Evolutionary conservation across 2,329 filamentous ascomycete species (phyloP), one percentile per base, ranked within the genome.

Genomic region (Hysterium pulicare): DNA sequence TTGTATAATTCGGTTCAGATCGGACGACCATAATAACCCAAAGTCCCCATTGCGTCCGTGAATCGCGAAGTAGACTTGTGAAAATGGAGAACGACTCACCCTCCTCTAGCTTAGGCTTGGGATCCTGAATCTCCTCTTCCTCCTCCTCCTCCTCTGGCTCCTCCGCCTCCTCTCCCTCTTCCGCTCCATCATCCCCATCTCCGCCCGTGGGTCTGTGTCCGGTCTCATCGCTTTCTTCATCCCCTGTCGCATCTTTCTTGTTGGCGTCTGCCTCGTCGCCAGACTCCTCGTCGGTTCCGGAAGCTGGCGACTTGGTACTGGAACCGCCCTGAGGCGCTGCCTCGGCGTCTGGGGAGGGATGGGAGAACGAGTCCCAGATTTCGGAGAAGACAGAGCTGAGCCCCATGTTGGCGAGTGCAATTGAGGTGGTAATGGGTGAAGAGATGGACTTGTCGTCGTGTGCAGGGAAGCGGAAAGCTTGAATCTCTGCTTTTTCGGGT

Each of bases 71-170:
- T 34, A 28, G 13, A 28, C 24, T 7, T 28, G 13, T 28, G 24
- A 38, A 38, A 33, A 40, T 17, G 28, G 42, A 45, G 21, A 38
- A 30, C 26, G 40, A 83, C 88, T 78, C 72, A 97, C 93, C 90
- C 81, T 95, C 89, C 73, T 95, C 87, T 49, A 97, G 73, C 70
- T 81, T 80, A 49, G 90, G 87, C 80, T 95, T 94, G 58, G 85
- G 83, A 69, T 97, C 91, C 57, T 85, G 83, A 49, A 81, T 74
- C 74, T 93, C 87, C 52, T 90, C 86, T n/a, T n/a, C n/a, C 48
- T 89, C 84, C 48, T 90, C 86, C 49, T 91, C 87, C 40, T 93
- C 87, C 46, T 90, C 87, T 16, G 89, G 84, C 26, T 86, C 84
- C 24, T 85, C 83, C 33, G 86, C 84, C 20, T 83, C 85, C 33